These are phyloP conservation scores for Stentor roeselii DNA, from an alignment of 73 alveolate species.

Conservation along the genomic window DNA sequence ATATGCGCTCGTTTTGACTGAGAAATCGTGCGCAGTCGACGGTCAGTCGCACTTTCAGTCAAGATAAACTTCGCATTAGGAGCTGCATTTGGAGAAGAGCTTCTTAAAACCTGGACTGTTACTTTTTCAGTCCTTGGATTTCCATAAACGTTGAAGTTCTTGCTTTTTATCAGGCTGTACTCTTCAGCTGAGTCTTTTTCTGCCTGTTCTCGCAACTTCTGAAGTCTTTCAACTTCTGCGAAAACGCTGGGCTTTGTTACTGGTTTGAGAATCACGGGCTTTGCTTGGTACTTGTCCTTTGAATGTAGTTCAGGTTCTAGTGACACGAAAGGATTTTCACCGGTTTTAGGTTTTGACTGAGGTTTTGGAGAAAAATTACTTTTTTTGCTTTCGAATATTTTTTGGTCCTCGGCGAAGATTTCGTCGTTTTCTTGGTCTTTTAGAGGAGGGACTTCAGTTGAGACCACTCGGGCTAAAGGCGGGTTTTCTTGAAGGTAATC, in stretches of 20 bases:
- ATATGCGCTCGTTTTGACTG: slow-evolving; percentile 82
- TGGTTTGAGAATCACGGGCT: slow-evolving; percentile 1
- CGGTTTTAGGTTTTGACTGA: neutral
- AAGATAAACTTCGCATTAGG: slow-evolving; percentile 88
- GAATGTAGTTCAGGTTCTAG: slow-evolving; percentile 62
- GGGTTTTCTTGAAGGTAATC: neutral
- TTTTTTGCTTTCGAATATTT: neutral
- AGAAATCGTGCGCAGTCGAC: slow-evolving; percentile 83
- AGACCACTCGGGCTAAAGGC: neutral
- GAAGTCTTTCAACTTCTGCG: slow-evolving; percentile 22
- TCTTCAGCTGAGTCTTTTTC: slow-evolving; percentile 26
- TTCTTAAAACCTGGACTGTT: slow-evolving; percentile 38
- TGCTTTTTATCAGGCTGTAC: slow-evolving; percentile 33
- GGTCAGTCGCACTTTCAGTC: slow-evolving; percentile 88
- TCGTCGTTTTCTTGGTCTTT: neutral
- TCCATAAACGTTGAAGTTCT: slow-evolving; percentile 59
- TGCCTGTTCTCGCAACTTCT: slow-evolving; percentile 2
- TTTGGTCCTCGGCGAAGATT: neutral
- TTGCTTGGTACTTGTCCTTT: slow-evolving; percentile 8
- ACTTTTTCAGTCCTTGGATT: slow-evolving; percentile 51
- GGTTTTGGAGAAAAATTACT: neutral
- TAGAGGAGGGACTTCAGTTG: neutral
- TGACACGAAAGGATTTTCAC: slow-evolving; percentile 61
- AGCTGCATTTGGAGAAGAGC: slow-evolving; percentile 63
- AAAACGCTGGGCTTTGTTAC: slow-evolving; percentile 23